Percentiles rank a stretch among this genome's conserved stretches.
Conservation (phyloP, 257 asterid species). For the Nemophila menziesii region DNA sequence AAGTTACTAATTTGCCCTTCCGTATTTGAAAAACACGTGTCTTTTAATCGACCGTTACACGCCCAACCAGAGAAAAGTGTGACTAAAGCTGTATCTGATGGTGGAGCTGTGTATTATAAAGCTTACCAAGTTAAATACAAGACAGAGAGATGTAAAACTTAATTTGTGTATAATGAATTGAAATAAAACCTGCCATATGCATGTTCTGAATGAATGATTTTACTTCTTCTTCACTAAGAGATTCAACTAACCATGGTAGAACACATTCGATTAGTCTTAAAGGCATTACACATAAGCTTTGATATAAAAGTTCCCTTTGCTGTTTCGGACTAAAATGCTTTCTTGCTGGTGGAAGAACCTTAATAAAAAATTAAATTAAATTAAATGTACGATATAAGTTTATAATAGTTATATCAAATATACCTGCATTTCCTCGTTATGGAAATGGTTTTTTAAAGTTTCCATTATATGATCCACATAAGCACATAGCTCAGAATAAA, state of each 20-base stretch:
- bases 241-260: slow-evolving; percentile 92
- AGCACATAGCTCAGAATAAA: slow-evolving; percentile 68
- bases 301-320: slow-evolving; percentile 79
- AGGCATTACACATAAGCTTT: slow-evolving; percentile 94
- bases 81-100: slow-evolving; percentile 77
- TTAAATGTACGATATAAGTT: too few relatives aligned
- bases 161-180: neutral
- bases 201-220: slow-evolving; percentile 67
- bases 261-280: slow-evolving; percentile 85
- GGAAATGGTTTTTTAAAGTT: slow-evolving; percentile 69
- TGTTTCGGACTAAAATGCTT: slow-evolving; percentile 65
- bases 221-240: slow-evolving; percentile 72
- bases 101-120: slow-evolving; percentile 84
- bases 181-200: slow-evolving; percentile 73
- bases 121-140: slow-evolving; percentile 14
- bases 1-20: slow-evolving; percentile 21
- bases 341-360: slow-evolving; percentile 89
- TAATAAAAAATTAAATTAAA: too few relatives aligned
- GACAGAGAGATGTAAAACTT: slow-evolving; percentile 12
- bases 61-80: slow-evolving; percentile 98
- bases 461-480: slow-evolving; percentile 93
- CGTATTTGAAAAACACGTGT: slow-evolving; percentile 49
- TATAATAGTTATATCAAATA: slow-evolving; percentile 5
- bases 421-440: slow-evolving; percentile 87
- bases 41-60: slow-evolving; percentile 68